Evolutionary conservation across 73 alveolate genomes (phyloP), one percentile per base, ranked within the genome.

Genomic region (Uronychia setigera): DNA sequence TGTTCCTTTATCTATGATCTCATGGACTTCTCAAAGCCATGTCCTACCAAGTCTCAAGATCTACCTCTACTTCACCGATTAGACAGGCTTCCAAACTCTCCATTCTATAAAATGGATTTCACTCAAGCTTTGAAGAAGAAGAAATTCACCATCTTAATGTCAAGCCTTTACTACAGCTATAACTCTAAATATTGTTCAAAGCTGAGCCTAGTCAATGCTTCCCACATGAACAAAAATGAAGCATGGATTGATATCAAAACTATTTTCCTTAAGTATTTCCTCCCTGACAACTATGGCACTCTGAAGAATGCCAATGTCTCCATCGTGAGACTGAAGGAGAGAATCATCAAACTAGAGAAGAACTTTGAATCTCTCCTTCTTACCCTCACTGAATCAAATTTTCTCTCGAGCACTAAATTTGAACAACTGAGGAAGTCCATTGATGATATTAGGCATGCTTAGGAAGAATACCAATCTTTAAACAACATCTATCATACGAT

Each of bases 181-280:
- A 59, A 87, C 46, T 67, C 58, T 1, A 74, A 33, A 29, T 59
- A 60, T 11, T 58, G 33, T 1, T 74, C 81, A 1, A 59, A 29
- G 58, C 76, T 79, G 0, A 80, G 86, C 0, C 31, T 87, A 1
- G 14, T 80, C 30, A 87, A 87, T 80, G 93, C 89, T 1, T 30
- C 93, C 1, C 75, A 31, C 32, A 86, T 87, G 25, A 87, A 87
- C 58, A 87, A 87, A 35, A 87, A 87, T 80, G 93, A 87, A 74
- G 93, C 93, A 0, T 87, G 93, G 93, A 87, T 87, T 25, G 87
- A 87, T 25, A 87, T 87, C 28, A 87, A 87, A 79, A 80, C 35
- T 27, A 87, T 59, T 14, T 81, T 87, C 29, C 58, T 87, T 13
- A 87, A 81, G 77, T 86, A 80, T 46, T 87, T 87, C 85, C 67